Evolutionary conservation across 768 basidiomycete species (phyloP).

Genomic region (Hortiboletus campestris): DNA sequence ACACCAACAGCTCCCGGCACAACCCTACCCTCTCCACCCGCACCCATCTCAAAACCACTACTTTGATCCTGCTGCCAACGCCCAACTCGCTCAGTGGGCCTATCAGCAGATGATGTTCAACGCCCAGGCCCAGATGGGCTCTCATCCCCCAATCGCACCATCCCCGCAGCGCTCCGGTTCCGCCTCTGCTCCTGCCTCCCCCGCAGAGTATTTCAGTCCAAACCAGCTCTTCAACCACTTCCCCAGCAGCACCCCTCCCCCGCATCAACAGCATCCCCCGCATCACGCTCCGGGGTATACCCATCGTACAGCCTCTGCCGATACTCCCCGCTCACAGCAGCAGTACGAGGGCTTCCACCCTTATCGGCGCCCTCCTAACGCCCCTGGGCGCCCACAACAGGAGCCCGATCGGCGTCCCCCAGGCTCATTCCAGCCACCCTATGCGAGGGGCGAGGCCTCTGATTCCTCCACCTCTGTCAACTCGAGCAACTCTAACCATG

Average conservation of each 20-base stretch:
- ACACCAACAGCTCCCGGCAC: constrained; percentile 51
- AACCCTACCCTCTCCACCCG: constrained; percentile 46
- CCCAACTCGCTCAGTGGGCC: constrained; percentile 81
- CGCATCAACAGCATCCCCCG: constrained; percentile 43
- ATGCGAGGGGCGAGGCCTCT: constrained; percentile 76
- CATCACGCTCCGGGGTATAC: constrained; percentile 35
- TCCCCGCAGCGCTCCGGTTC: constrained; percentile 39
- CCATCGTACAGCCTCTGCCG: constrained; percentile 37
- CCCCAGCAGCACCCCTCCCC: constrained; percentile 69
- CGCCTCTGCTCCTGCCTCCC: constrained; percentile 37
- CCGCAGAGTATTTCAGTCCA: constrained; percentile 58
- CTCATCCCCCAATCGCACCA: constrained; percentile 26
- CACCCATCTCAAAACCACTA: constrained; percentile 53
- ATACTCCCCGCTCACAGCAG: constrained; percentile 20
- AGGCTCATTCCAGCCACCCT: constrained; percentile 66
- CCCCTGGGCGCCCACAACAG: constrained; percentile 28
- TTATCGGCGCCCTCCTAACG: constrained; percentile 63
- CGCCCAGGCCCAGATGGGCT: constrained; percentile 46
- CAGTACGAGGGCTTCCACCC: constrained; percentile 69
- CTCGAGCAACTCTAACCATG: constrained; percentile 46
- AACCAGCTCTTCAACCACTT: constrained; percentile 64
- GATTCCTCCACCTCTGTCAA: constrained; percentile 77
- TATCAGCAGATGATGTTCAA: constrained; percentile 91
- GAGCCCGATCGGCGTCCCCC: constrained; percentile 49
- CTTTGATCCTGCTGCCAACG: constrained; percentile 73